phyloP scores from a whole-genome alignment of 1,284 basidiomycete genomes.

The Moesziomyces parantarcticus region DNA sequence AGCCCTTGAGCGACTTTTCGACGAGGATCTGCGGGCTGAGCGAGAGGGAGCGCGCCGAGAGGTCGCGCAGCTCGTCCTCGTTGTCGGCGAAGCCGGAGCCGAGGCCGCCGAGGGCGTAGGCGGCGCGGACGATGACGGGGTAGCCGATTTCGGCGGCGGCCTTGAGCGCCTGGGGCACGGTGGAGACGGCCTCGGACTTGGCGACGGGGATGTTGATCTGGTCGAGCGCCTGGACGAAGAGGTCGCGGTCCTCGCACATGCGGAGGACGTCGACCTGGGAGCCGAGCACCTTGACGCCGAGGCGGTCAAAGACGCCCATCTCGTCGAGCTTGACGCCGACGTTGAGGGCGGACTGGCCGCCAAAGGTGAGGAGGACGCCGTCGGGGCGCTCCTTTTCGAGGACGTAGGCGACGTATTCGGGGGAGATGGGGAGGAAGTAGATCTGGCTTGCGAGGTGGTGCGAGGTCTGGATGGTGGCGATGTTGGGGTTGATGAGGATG shows the following conservation, averaged over 20 bases:
- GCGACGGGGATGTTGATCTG: slow-evolving; percentile 98
- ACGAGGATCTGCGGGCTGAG: slow-evolving; percentile 96
- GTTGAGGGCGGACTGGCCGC: slow-evolving; percentile 96
- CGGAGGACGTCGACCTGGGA: slow-evolving; percentile 88
- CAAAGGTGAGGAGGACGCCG: slow-evolving; percentile 96
- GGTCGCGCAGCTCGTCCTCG: slow-evolving; percentile 91
- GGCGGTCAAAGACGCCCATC: slow-evolving; percentile 95
- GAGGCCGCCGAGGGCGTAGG: slow-evolving; percentile 97
- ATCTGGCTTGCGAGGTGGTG: slow-evolving; percentile 95
- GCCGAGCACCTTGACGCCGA: slow-evolving; percentile 93
- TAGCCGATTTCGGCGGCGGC: slow-evolving; percentile 94
- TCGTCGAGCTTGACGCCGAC: slow-evolving; percentile 97
- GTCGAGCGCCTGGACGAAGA: slow-evolving; percentile 96
- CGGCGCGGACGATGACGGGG: slow-evolving; percentile 96
- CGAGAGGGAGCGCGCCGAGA: slow-evolving; percentile 89
- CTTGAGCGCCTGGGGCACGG: slow-evolving; percentile 87
- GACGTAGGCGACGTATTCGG: slow-evolving; percentile 98
- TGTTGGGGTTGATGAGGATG: slow-evolving; percentile 74
- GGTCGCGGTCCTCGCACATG: slow-evolving; percentile 85
- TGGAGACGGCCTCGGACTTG: slow-evolving; percentile 96
- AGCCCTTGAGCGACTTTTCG: slow-evolving; percentile 98
- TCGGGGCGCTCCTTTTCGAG: slow-evolving; percentile 98
- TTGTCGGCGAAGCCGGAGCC: slow-evolving; percentile 98
- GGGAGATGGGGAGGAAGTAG: slow-evolving; percentile 96
- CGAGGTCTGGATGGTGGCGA: slow-evolving; percentile 72